Base-by-base conservation (phyloP, 805 yeast species). In the Starmerella lactis-condensi region DNA sequence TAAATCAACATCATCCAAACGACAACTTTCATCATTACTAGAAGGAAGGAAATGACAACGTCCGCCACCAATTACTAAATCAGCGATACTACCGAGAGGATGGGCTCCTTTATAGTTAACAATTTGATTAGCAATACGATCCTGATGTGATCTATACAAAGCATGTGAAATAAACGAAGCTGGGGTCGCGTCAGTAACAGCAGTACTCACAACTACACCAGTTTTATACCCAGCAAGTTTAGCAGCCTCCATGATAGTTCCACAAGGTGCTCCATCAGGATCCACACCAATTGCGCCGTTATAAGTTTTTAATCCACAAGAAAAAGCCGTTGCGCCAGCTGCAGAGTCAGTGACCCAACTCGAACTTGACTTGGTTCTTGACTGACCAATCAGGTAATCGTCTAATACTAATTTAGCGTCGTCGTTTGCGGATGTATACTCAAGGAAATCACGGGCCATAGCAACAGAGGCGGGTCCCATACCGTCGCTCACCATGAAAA, bases 251-350 rank as follows among this genome's bases (percentile, higher is more conserved):
- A 83, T 58, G 24, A 83, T 55, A 2, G 93, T 79, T 5, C 93
- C 94, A 49, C 92, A 76, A 5, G 95, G 92, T n/a, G 47, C 42
- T 29, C 64, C 59, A 20, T 61, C 54, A 1, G 79, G 69, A 37
- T 65, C 65, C 11, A 83, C 93, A n/a, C 81, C 92, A 50, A 83
- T 76, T 9, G 93, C 94, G 11, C 91, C 89, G 51, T 83, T 83
- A 55, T 78, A 81, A 4, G 82, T 59, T 57, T 83, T 83, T 44
- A 70, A 47, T 5, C 72, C 85, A 53, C 93, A 79, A 0, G 92
- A 63, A 47, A 82, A 83, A 1, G 93, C 94, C 10, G 93, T 81
- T 11, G 94, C 96, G 11, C 94, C 95, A 2, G 96, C 96, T 8
- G 96, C 96, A 18, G 93, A 77, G 51, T 83, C 96, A 0, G 96